Base-by-base conservation (phyloP, 2,329 filamentous ascomycete species). In the Sporothrix sp. region DNA sequence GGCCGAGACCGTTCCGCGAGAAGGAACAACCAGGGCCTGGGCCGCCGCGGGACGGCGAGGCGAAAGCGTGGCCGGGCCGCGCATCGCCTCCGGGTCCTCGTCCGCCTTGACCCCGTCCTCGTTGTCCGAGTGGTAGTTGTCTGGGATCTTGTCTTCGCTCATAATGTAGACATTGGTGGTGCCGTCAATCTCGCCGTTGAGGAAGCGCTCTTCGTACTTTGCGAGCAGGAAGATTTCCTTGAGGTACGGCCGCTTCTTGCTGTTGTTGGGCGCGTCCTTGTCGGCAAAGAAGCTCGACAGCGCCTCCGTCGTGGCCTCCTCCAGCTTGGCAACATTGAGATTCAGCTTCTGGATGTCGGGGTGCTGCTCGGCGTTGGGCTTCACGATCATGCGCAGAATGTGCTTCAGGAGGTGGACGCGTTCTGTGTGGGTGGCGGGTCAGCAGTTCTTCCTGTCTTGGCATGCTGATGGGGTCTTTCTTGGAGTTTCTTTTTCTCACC, bases 191-290 rank as follows among this genome's bases (percentile, higher is more conserved):
- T 80, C 76, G 23, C 71, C 73, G 38, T 74, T 71, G 56, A 67
- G 74, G 58, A 65, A 81, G 4, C 73, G 67, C 59, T 82, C 78
- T 55, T 84, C 75, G 27, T 68, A 63, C 50, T 65, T 71, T 1
- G 79, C 79, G 27, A 84, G 71, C 54, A 73, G 76, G 66, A 84
- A 83, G 8, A 83, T 75, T 58, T 83, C 79, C 48, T 71, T 74
- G 8, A 84, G 59, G 43, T 71, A 79, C 0, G 70, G 68, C 51
- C 69, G 72, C 66, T 82, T 83, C 54, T 68, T 68, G 2, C 64
- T 63, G 52, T 83, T 82, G 37, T 68, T 69, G 0, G 71, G 68
- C 23, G 69, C 67, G 2, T 77, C 73, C 49, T 73, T 75, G 54
- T 82, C 78, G 13, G 69, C 66, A 52, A 81, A 82, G 64, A 78